Base-by-base conservation (phyloP, 2,329 filamentous ascomycete species). In the Beauveria sp. region DNA sequence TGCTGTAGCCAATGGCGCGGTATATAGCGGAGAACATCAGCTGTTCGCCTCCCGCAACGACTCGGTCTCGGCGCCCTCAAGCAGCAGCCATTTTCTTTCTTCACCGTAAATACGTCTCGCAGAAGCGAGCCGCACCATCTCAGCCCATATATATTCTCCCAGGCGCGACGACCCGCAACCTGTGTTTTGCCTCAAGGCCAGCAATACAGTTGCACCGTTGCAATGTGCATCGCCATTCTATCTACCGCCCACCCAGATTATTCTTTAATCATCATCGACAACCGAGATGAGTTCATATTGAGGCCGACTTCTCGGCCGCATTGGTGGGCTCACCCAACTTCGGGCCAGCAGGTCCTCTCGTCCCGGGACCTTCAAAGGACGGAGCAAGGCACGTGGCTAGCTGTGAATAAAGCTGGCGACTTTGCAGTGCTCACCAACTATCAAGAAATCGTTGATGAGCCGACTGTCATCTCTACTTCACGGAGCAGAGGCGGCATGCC, bases 241-340 rank as follows among this genome's bases (percentile, higher is more conserved):
- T 90, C 89, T 28, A 92, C 89, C 20, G 81, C 87, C 51, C 89
- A 92, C 70, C 89, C 90, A 10, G 78, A 82, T 66, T 92, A 92
- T 73, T 81, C 87, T 28, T 79, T 92, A 63, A 88, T 93, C 67
- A 76, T 90, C 63, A 78, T 92, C 70, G 85, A 92, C 75, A 93
- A 93, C 72, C 84, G 90, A 67, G 90, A 93, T 76, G 89, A 88
- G 71, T 88, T 83, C 73, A 83, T 88, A 64, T 77, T 86, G 16
- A 79, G 85, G 30, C 85, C 85, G 4, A 88, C 85, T 2, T 85
- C 81, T 57, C 77, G 82, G 62, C 84, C 84, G 7, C 80, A 86
- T 70, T 88, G 84, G 84, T 88, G 84, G 84, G 78, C 71, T 48
- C 78, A 79, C 63, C 70, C 71, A 22, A 68, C 70, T 44, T 75